Base-by-base conservation (phyloP, 2,329 filamentous ascomycete species). In the Penicillium glabrum region DNA sequence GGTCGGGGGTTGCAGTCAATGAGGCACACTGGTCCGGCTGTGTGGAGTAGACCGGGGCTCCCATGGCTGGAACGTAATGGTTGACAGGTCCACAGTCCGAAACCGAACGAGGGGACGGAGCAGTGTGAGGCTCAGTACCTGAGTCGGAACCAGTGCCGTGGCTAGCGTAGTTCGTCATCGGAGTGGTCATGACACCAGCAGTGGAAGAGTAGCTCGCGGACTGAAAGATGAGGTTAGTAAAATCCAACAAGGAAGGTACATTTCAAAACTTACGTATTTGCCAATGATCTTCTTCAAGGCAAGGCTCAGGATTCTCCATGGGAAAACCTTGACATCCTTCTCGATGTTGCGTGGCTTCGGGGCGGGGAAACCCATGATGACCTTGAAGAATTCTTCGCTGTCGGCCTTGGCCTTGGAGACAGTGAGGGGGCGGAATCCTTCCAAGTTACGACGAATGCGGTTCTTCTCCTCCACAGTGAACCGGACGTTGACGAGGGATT, bases 381-480 rank as follows among this genome's bases (percentile, higher is more conserved):
- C 84, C 79, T 97, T 97, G 86, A 98, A 98, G 75, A 98, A 98
- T 54, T 96, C 91, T 73, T 98, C 93, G 72, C 90, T 96, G 58
- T 98, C 93, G 1, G 87, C 71, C 77, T 96, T 96, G 56, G 88
- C 87, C 76, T 99, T 99, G 65, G 92, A 96, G 19, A 99, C 92
- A 0, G 95, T 99, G 62, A 91, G 78, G 1, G 95, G 95, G 35
- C 91, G 88, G 79, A 96, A 98, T 0, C 93, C 93, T 73, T 99
- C 95, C 33, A 99, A 81, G 69, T 99, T 99, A 61, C 95, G 87
- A 29, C 95, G 88, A 67, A 99, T 98, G 51, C 95, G 87, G 75
- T 99, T 99, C 85, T 98, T 99, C 80, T 98, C 95, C 72, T 98
- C 93, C 5, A 98, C 93, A 0, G 89, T 93, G 77, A 98, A 99